Conservation (phyloP, 768 basidiomycete species). For the Calvatia gigantea region DNA sequence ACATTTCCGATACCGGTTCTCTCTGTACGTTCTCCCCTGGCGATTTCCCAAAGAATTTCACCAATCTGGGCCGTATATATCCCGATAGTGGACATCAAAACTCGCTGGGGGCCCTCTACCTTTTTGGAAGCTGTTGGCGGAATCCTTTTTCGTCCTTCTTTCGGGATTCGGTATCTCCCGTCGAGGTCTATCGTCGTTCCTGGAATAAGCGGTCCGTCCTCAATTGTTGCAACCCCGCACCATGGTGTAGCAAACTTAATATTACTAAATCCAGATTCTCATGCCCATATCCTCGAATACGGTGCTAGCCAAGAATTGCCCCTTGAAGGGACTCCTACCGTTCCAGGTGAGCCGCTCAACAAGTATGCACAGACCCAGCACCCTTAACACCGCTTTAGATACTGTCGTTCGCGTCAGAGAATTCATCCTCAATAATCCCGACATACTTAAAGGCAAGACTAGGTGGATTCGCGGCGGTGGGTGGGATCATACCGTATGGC, state of each 20-base stretch:
- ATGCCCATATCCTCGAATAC: conserved; percentile 77
- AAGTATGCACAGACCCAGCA: not conserved
- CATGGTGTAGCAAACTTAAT: not conserved
- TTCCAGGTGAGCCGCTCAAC: conserved; percentile 41
- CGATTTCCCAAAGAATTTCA: not conserved
- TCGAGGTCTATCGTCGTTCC: conserved; percentile 64
- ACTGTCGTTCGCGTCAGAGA: conserved; percentile 58
- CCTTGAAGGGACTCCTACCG: conserved; percentile 56
- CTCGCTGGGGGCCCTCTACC: conserved; percentile 32
- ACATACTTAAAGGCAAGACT: conserved; percentile 51
- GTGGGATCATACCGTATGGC: conserved; percentile 89
- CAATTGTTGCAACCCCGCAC: not conserved
- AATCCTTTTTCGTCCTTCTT: conserved; percentile 14
- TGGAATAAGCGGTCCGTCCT: conserved; percentile 61
- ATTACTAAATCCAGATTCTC: conserved; percentile 54
- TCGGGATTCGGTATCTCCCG: conserved; percentile 43
- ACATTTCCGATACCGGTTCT: conserved; percentile 52
- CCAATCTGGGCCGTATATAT: not conserved
- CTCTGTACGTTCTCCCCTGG: conserved; percentile 39
- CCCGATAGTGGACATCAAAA: conserved; percentile 36
- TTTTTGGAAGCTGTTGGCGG: conserved; percentile 17
- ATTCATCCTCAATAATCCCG: conserved; percentile 57
- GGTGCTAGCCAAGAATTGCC: conserved; percentile 64
- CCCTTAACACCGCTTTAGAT: conserved; percentile 32
- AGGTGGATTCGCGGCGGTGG: conserved; percentile 77